Evolutionary conservation across 768 basidiomycete species (phyloP), one percentile per base, ranked within the genome.

Genomic region (Gloeostereum incarnatum): DNA sequence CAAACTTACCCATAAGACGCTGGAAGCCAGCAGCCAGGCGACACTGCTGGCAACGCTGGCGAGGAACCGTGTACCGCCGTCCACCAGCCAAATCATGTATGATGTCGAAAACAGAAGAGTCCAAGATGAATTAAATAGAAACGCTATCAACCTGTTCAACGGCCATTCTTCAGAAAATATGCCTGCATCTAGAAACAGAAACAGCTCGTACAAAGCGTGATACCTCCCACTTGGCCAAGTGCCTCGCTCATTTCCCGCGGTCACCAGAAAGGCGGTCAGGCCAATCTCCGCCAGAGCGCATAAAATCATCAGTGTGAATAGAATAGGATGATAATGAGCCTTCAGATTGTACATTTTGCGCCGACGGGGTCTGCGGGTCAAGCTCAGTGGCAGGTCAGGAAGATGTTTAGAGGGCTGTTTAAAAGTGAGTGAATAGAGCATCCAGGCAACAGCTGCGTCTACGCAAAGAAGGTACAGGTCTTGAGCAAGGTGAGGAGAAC

Each of bases 31-130:
- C 21, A 88, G 61, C 85, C 85, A 89, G 39, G 79, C 53, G 14
- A 85, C 69, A 13, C 85, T 88, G 45, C 81, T 82, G 17, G 85
- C 81, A 30, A 88, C 64, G 53, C 74, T 79, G n/a, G 83, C 84
- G 16, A 88, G 65, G 30, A 83, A 55, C 53, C 80, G 78, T 32
- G 72, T 68, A 3, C 70, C 72, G 34, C 79, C 78, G 38, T 77
- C 75, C 26, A 81, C 57, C 31, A 80, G 71, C 77, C 81, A 87
- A 22, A 85, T 48, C 45, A 85, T 62, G 50, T 87, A 89, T 23
- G 76, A 73, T 9, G 70, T 62, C 10, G 77, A 69, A 53, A 85
- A 87, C 30, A 84, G 47, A 1, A 72, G 65, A n/a, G 85, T 87
- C 85, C 86, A 88, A 26, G 71, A 68, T 16, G 81, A 66, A 46